Percentiles rank a stretch among this genome's conserved stretches.
These are phyloP conservation scores for Fistulinella cinereoalba DNA, from an alignment of 1,284 basidiomycete genomes.

Conservation along the genomic window DNA sequence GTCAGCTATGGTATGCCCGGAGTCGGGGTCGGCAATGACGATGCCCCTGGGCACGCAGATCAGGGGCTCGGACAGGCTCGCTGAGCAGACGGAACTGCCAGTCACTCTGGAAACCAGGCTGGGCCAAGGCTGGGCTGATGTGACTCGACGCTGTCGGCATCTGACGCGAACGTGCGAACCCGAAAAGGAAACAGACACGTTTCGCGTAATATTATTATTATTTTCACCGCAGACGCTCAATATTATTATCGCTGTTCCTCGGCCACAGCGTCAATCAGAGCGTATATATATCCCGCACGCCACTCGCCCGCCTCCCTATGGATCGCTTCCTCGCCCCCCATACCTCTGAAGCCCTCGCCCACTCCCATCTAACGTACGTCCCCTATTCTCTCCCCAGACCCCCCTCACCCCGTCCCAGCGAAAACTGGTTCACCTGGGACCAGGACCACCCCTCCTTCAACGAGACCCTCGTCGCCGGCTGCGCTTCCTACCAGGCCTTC, in stretches of 20 bases:
- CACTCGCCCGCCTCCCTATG: constrained; percentile 33
- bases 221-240: constrained; percentile 12
- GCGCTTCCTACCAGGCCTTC: constrained; percentile 62
- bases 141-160: too few species aligned
- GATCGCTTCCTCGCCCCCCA: constrained; percentile 70
- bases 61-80: too few species aligned
- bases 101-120: too few species aligned
- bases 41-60: too few species aligned
- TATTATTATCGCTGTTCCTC: too few species aligned
- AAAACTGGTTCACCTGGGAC: constrained; percentile 67
- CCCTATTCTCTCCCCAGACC: not conserved
- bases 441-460: constrained; percentile 62
- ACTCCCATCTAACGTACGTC: constrained; percentile 64
- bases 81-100: too few species aligned
- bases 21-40: too few species aligned
- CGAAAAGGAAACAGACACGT: constrained; percentile 16
- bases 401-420: constrained; percentile 32
- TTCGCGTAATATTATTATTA: constrained; percentile 9
- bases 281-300: constrained; percentile 2
- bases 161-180: constrained; percentile 22
- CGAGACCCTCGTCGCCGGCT: constrained; percentile 69
- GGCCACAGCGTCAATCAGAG: constrained; percentile 15
- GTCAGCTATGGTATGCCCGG: too few species aligned
- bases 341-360: constrained; percentile 69
- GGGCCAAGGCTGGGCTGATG: too few species aligned